A percentile compares a stretch with the other conserved stretches of the same genome.
These are phyloP conservation scores for Thelephora terrestris DNA, from an alignment of 1,284 basidiomycete species.

Conservation along the genomic window DNA sequence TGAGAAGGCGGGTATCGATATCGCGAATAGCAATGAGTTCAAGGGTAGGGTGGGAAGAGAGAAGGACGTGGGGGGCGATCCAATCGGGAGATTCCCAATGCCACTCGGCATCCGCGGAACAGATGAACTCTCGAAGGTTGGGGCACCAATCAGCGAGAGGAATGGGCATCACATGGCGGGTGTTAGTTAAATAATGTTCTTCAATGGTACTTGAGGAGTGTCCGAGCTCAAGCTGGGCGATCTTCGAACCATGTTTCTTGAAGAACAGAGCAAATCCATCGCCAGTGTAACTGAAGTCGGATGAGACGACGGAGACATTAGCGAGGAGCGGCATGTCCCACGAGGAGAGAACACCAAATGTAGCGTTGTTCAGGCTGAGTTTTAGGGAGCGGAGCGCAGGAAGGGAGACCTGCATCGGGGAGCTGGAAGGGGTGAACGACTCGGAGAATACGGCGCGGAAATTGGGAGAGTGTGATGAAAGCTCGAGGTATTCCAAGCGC, in stretches of 20 bases:
- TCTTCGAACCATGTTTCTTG: conserved; percentile 46
- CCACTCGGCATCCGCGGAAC: conserved; percentile 67
- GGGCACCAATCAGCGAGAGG: conserved; percentile 55
- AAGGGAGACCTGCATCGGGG: conserved; percentile 27
- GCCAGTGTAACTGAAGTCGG: conserved; percentile 56
- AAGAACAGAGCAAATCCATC: conserved; percentile 57
- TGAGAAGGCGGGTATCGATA: conserved; percentile 47
- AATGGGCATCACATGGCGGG: conserved; percentile 23
- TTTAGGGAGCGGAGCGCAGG: conserved; percentile 57
- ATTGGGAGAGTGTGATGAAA: conserved; percentile 31
- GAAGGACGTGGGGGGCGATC: conserved; percentile 66
- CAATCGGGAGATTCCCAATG: conserved; percentile 69
- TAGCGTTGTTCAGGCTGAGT: conserved; percentile 58
- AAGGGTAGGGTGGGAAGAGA: conserved; percentile 50
- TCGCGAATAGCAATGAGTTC: conserved; percentile 63
- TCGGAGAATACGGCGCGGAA: conserved; percentile 17
- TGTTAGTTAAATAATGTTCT: conserved; percentile 44
- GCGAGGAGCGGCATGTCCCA: conserved; percentile 49
- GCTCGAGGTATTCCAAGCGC: conserved; percentile 47
- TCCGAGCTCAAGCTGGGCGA: conserved; percentile 58
- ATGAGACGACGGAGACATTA: conserved; percentile 54
- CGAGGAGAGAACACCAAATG: conserved; percentile 49
- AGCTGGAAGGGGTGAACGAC: conserved; percentile 9
- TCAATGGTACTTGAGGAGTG: conserved; percentile 56
- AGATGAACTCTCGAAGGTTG: conserved; percentile 56